Base-by-base conservation (phyloP, 345 rosid species). In the Rhodamnia argentea region DNA sequence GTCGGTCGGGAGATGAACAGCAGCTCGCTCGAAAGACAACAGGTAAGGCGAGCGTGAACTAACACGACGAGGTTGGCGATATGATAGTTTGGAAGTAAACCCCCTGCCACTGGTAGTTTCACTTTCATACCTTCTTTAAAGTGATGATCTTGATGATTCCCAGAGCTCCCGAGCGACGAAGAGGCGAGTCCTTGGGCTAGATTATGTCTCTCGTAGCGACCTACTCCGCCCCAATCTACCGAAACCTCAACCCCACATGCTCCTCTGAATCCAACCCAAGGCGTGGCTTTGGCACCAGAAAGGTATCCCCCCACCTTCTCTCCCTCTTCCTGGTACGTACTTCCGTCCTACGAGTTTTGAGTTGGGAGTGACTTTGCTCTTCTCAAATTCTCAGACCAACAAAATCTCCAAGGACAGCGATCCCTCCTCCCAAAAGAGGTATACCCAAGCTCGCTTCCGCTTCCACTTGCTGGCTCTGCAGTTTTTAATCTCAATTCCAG, bases 221-320 rank as follows among this genome's bases (percentile, higher is more conserved):
- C 47, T 24, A 70, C 81, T 37, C 47, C 26, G 81, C 81, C 81
- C 40, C 81, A 2, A 22, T 70, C 47, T 1, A 22, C 81, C 81
- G 81, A 22, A 70, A 37, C 47, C 20, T 70, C 47, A 37, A 37
- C 47, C 52, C 57, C 44, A 85, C 83, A 7, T 92, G 95, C 89
- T 91, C 91, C 53, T 88, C 87, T 86, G 88, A 92, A 24, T 10
- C 75, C 84, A 89, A 90, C n/a, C 83, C 88, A 2, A 53, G 62
- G 81, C 92, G 93, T 11, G 94, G 94, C 52, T 94, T 94, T 84
- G 94, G 93, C 47, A 23, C 92, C 86, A 88, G 87, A 52, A 59
- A 70, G 86, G 83, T 85, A 26, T 5, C 13, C 52, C 47, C 42
- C 75, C 37, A 10, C 29, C 20, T 37, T 10, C n/a, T 57, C 24